These are phyloP conservation scores for Jatropha podagrica DNA, from an alignment of 441 rosid species.

Conservation along the genomic window DNA sequence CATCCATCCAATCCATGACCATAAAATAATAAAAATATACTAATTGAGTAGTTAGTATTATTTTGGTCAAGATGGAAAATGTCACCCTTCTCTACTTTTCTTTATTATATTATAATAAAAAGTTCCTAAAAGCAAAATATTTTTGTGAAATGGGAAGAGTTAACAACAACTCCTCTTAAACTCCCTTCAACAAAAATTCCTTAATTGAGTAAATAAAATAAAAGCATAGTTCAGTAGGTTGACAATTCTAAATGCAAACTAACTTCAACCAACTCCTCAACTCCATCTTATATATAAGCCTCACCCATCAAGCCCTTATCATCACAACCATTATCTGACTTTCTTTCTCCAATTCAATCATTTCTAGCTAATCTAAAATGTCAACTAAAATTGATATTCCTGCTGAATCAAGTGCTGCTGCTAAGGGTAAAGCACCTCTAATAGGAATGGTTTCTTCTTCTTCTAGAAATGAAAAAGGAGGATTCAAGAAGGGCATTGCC, in stretches of 20 bases:
- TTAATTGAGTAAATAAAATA: not conserved
- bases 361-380: not conserved
- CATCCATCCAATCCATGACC: conserved; percentile 5
- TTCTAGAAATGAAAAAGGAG: conserved; percentile 28
- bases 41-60: conserved; percentile 20
- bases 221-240: not conserved
- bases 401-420: conserved; percentile 32
- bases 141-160: conserved; percentile 23
- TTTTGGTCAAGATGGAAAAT: conserved; percentile 2
- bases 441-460: conserved; percentile 20
- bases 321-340: conserved; percentile 18
- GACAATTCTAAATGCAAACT: not conserved
- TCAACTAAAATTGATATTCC: conserved; percentile 24
- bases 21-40: not conserved
- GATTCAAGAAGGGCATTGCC: conserved; percentile 54
- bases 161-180: conserved; percentile 47
- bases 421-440: conserved; percentile 43
- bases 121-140: not conserved
- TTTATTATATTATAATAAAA: not conserved
- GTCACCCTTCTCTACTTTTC: conserved; percentile 8
- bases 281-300: conserved; percentile 31
- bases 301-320: conserved; percentile 23
- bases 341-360: not conserved
- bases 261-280: conserved; percentile 19
- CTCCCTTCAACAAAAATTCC: not conserved